A percentile compares a stretch with the other conserved stretches of the same genome.
phyloP scores from a whole-genome alignment of 139 green algal species.

The Chlorokybus atmophyticus region DNA sequence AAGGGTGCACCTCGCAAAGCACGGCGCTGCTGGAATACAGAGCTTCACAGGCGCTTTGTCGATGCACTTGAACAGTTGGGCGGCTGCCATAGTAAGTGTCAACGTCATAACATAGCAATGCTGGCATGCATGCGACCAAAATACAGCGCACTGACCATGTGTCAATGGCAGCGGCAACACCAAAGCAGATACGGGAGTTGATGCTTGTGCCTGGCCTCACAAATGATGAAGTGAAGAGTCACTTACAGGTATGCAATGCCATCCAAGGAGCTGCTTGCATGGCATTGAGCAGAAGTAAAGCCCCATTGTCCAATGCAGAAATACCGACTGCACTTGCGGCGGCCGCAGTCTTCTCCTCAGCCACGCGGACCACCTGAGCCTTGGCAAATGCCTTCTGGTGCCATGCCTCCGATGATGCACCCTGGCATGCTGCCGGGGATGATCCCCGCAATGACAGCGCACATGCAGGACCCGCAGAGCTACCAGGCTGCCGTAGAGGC shows the following conservation, averaged over 20 bases:
- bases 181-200: conserved; percentile 28
- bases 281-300: too few relatives aligned
- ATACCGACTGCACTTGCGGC: too few relatives aligned
- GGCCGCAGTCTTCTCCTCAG: too few relatives aligned
- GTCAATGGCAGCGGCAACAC: conserved; percentile 18
- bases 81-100: conserved; percentile 9
- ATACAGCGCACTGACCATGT: background rate
- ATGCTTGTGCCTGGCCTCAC: conserved; percentile 27
- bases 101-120: background rate
- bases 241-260: conserved; percentile 23
- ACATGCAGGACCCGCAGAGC: too few relatives aligned
- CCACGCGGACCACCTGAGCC: too few relatives aligned
- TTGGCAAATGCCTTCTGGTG: too few relatives aligned
- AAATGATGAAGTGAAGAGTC: conserved; percentile 30
- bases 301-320: too few relatives aligned
- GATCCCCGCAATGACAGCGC: too few relatives aligned
- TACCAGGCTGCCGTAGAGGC: too few relatives aligned
- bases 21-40: conserved; percentile 18
- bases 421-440: too few relatives aligned
- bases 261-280: too few relatives aligned
- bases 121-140: background rate
- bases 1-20: conserved; percentile 7
- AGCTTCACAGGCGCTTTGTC: conserved; percentile 22
- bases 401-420: too few relatives aligned
- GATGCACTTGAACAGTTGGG: conserved; percentile 12